Evolutionary conservation across 768 basidiomycete genomes (phyloP).

Genomic region (Cystofilobasidium macerans): DNA sequence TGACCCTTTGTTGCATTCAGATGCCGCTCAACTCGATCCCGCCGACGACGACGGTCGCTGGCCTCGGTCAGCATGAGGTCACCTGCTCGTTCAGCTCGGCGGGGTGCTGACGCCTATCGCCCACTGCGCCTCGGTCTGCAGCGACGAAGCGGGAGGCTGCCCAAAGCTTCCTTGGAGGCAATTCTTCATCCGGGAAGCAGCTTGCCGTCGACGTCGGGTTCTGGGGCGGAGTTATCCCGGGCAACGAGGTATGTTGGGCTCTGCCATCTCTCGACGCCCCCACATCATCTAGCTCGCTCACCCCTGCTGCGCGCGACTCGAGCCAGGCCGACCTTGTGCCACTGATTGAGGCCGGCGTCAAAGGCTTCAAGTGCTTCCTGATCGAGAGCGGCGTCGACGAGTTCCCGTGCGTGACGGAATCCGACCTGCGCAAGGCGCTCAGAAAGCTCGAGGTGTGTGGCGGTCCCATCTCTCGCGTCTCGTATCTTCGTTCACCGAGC

Average conservation of each 20-base stretch:
- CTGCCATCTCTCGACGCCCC: no score
- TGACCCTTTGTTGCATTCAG: not conserved
- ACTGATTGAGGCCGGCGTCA: conserved; percentile 69
- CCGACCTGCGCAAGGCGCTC: conserved; percentile 61
- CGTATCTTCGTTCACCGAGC: not conserved
- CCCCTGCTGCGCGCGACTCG: not conserved
- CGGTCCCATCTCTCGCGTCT: conserved; percentile 16
- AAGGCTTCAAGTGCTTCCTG: conserved; percentile 94
- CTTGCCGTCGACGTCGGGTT: conserved; percentile 68
- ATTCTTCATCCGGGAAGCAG: not conserved
- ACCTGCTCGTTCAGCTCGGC: not conserved
- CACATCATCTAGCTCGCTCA: no score
- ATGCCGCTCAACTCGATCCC: conserved; percentile 98
- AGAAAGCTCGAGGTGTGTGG: conserved; percentile 55
- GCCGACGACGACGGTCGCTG: conserved; percentile 73
- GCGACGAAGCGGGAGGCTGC: conserved; percentile 27
- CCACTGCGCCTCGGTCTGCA: not conserved
- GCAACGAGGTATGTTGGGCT: conserved; percentile 85
- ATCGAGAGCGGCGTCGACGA: conserved; percentile 95
- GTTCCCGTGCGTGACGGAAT: conserved; percentile 73
- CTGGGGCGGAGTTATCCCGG: conserved; percentile 91
- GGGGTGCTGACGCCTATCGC: not conserved
- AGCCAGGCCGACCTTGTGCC: conserved; percentile 57
- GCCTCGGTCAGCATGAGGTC: conserved; percentile 49
- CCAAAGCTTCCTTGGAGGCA: not conserved